These are phyloP conservation scores for Backusella tuberculispora DNA, from an alignment of 192 early-diverging fungal genomes.

Conservation along the genomic window DNA sequence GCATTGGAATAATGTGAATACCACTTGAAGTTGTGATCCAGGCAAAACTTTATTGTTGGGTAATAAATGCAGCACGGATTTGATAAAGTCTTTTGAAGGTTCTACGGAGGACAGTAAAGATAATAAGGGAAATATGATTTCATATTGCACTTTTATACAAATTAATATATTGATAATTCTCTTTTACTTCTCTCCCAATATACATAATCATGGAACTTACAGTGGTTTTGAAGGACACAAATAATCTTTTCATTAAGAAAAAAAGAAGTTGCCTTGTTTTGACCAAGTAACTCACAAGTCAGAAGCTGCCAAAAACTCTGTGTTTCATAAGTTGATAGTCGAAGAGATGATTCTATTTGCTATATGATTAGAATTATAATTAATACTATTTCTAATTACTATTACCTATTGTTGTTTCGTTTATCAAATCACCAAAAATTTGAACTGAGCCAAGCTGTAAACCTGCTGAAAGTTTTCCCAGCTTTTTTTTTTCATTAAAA, in stretches of 20 bases:
- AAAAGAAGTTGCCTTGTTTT: not conserved
- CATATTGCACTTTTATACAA: conserved; percentile 17
- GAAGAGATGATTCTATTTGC: not conserved
- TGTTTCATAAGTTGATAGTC: conserved; percentile 2
- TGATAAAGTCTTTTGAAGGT: conserved; percentile 14
- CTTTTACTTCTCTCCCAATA: too few relatives aligned
- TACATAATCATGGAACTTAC: not conserved
- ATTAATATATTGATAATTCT: not conserved
- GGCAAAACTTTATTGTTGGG: not conserved
- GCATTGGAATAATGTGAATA: conserved; percentile 3
- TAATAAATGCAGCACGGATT: conserved; percentile 14
- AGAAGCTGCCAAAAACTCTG: conserved; percentile 21
- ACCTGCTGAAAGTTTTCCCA: conserved; percentile 6
- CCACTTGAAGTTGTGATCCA: not conserved
- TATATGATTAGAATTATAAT: not conserved
- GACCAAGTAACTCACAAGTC: conserved; percentile 5
- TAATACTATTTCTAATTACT: not conserved
- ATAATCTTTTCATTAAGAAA: conserved; percentile 9
- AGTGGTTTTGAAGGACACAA: conserved; percentile 2
- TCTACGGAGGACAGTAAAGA: not conserved
- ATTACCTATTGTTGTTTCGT: not conserved
- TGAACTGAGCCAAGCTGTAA: conserved; percentile 20
- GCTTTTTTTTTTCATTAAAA: not conserved
- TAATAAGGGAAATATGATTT: conserved; percentile 12
- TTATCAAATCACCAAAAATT: conserved; percentile 25